A percentile compares a stretch with the other conserved stretches of the same genome.
These are phyloP conservation scores for Blastocystis sp. DNA, from an alignment of 352 stramenopile genomes.

Conservation along the genomic window DNA sequence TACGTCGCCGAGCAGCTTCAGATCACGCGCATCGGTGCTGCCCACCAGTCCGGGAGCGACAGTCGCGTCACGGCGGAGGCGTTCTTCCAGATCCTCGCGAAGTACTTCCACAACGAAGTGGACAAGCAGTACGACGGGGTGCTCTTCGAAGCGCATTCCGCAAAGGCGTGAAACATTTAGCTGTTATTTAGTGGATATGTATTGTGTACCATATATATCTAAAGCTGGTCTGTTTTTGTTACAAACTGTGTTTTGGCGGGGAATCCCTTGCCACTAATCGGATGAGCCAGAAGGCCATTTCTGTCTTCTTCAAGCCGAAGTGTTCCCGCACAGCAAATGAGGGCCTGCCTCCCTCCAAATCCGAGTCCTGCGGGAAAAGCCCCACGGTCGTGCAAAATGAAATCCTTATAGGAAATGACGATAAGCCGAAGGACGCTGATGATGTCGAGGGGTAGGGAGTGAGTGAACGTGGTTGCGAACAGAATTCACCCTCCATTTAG, in stretches of 20 bases:
- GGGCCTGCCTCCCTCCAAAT: not conserved
- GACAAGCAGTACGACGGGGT: conserved; percentile 22
- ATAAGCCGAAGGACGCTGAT: no score
- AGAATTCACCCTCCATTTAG: no score
- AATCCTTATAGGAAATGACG: not conserved
- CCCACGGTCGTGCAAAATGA: conserved; percentile 21
- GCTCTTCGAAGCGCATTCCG: conserved; percentile 6
- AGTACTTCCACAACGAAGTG: conserved; percentile 19
- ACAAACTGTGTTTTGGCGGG: not conserved
- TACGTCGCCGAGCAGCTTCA: conserved; percentile 38
- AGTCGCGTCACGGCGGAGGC: conserved; percentile 39
- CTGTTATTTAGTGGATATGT: conserved; percentile 56
- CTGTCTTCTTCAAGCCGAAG: conserved; percentile 51
- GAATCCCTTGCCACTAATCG: not conserved
- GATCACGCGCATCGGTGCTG: conserved; percentile 20
- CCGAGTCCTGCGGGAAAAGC: not conserved
- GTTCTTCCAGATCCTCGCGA: conserved; percentile 34
- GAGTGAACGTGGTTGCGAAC: no score
- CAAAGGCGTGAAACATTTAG: conserved; percentile 1
- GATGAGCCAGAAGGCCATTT: conserved; percentile 58
- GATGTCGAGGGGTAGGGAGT: conserved; percentile 8
- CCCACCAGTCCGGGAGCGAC: conserved; percentile 67
- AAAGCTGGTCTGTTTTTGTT: conserved; percentile 14
- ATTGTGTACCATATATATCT: conserved; percentile 42
- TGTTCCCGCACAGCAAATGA: not conserved